phyloP scores from a whole-genome alignment of 1,284 basidiomycete species.

The Gymnopus androsaceus region DNA sequence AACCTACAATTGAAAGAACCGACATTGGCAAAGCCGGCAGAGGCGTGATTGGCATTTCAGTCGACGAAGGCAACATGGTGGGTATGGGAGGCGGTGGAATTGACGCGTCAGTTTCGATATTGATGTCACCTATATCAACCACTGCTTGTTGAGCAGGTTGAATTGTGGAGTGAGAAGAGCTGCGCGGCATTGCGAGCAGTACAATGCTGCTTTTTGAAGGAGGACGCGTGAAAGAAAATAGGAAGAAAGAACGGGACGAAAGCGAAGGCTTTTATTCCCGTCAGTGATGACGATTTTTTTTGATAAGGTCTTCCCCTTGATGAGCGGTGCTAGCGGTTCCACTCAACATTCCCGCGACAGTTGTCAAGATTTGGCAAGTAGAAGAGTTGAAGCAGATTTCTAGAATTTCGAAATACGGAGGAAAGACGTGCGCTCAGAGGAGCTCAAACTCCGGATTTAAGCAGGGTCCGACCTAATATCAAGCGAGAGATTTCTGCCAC shows the following conservation, averaged over 20 bases:
- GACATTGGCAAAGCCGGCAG: slow-evolving; percentile 85
- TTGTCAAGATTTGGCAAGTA: no score
- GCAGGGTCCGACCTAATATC: no score
- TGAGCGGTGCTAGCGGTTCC: no score
- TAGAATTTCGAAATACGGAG: no score
- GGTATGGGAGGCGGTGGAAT: slow-evolving; percentile 68
- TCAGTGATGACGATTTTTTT: no score
- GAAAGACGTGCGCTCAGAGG: no score
- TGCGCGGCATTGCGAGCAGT: neutral
- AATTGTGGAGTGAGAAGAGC: neutral
- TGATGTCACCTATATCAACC: neutral
- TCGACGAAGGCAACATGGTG: slow-evolving; percentile 60
- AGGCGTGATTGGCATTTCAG: slow-evolving; percentile 72
- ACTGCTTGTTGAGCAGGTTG: neutral
- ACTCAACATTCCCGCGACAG: no score
- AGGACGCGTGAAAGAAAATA: neutral
- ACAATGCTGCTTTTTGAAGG: neutral
- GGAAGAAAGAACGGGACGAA: neutral
- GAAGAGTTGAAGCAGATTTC: no score
- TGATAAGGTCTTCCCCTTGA: no score
- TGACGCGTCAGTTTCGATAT: slow-evolving; percentile 13
- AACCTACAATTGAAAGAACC: slow-evolving; percentile 85
- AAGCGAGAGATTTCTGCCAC: no score
- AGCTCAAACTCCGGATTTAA: no score
- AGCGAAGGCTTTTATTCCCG: neutral